phyloP scores from a whole-genome alignment of 129 eudicot species.

The Lonicera japonica region DNA sequence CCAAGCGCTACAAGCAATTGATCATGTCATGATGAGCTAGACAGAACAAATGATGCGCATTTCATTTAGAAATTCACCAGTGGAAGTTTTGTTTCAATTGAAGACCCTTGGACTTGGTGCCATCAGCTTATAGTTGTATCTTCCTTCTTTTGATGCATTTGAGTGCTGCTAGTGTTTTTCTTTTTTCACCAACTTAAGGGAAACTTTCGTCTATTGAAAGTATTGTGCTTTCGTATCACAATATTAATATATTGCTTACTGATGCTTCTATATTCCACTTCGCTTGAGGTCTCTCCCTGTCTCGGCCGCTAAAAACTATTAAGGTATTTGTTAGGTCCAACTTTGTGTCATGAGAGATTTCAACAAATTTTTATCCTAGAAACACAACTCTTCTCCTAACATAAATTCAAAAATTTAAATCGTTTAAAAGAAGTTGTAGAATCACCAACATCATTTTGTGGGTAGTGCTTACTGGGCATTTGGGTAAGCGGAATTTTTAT shows the following conservation, averaged over 20 bases:
- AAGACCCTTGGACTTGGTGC: constrained; percentile 11
- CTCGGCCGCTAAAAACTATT: neutral
- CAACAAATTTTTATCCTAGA: too few relatives aligned
- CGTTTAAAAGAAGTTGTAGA: too few relatives aligned
- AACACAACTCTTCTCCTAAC: too few relatives aligned
- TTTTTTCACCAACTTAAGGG: constrained; percentile 8
- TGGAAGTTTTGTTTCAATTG: constrained; percentile 1
- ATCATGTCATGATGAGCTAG: constrained; percentile 80
- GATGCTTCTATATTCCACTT: constrained; percentile 14
- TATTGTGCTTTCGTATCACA: constrained; percentile 9
- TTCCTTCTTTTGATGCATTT: constrained; percentile 7
- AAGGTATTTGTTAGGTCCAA: too few relatives aligned
- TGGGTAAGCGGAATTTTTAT: too few relatives aligned
- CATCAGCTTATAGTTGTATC: constrained; percentile 9
- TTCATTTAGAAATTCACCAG: neutral
- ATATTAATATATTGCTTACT: too few relatives aligned
- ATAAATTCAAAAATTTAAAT: too few relatives aligned
- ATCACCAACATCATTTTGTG: too few relatives aligned
- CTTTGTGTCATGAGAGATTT: too few relatives aligned
- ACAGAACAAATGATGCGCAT: neutral
- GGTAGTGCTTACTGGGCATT: too few relatives aligned
- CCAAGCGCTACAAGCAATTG: constrained; percentile 87
- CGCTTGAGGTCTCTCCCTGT: neutral
- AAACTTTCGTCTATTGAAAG: constrained; percentile 14
- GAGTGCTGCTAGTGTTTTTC: constrained; percentile 10